Evolutionary conservation across 768 basidiomycete genomes (phyloP), one percentile per base, ranked within the genome.

Genomic region (Amyloporia xantha): DNA sequence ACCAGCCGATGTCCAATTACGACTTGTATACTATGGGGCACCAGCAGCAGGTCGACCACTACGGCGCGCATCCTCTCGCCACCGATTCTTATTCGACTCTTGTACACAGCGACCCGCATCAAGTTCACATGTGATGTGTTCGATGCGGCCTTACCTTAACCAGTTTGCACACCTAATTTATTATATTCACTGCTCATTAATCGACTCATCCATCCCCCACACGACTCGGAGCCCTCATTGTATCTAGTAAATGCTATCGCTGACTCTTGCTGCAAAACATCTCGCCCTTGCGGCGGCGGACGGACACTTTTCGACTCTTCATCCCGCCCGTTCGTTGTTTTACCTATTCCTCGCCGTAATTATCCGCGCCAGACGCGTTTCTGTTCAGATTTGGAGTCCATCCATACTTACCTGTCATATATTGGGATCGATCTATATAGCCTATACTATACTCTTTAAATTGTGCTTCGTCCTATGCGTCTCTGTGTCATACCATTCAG

Each of bases 71-170:
- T 10, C 42, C 45, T 20, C 47, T 36, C 23, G n/a, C n/a, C 12
- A 17, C 12, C 30, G 40, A 33, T 28, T 49, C 15, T 48, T 56
- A 40, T 44, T 44, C 30, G 47, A 46, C 36, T 15, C 35, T 36
- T 24, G 42, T 19, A 20, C 48, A 53, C 41, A 41, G 37, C 45
- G 50, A 57, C 26, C 28, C 55, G 23, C 56, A 54, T 42, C 52
- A 41, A 48, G 54, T 58, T 36, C 53, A 44, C 25, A 55, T 59
- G 59, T 59, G 54, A 59, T 45, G 11, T 3, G 30, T 7, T 15
- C 9, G 30, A 33, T 7, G 30, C 30, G 9, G 15, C 15, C 7
- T 15, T 33, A 33, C 30, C 30, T 33, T 33, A 33, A 15, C 30
- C 30, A 7, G 30, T 15, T 7, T 15, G 15, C 51, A 30, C 36